Percentiles rank a stretch among this genome's conserved stretches.
phyloP scores from a whole-genome alignment of 768 basidiomycete genomes.

The Agaricus subrufescens region DNA sequence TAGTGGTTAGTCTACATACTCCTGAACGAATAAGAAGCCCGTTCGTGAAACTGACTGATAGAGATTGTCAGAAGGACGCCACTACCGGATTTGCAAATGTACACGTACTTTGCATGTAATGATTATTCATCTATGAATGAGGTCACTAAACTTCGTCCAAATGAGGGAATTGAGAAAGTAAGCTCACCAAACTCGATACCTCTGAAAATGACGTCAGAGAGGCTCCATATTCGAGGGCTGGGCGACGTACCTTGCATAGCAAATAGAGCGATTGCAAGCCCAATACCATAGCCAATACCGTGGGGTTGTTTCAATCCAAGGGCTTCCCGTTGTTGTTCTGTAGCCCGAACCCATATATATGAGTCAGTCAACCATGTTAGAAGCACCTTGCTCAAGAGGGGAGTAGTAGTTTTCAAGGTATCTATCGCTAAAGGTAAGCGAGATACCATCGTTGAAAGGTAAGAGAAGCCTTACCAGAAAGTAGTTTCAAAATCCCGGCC shows the following conservation, averaged over 20 bases:
- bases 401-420: constrained; percentile 47
- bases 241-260: constrained; percentile 49
- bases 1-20: constrained; percentile 23
- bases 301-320: constrained; percentile 29
- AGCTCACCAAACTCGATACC: constrained; percentile 33
- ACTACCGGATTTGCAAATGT: neutral
- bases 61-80: neutral
- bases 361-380: constrained; percentile 54
- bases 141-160: neutral
- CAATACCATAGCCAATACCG: constrained; percentile 59
- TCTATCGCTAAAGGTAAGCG: constrained; percentile 17
- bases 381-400: constrained; percentile 54
- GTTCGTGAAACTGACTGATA: constrained; percentile 37
- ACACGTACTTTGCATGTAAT: constrained; percentile 35
- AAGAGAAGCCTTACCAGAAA: constrained; percentile 26
- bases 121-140: constrained; percentile 33
- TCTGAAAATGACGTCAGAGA: constrained; percentile 22
- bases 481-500: constrained; percentile 43
- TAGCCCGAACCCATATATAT: constrained; percentile 34
- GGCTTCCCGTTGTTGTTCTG: constrained; percentile 30
- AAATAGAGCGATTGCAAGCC: constrained; percentile 53
- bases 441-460: too few relatives aligned
- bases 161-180: neutral
- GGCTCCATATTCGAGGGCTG: neutral
- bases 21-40: constrained; percentile 45